Conservation (phyloP, 2,329 filamentous ascomycete species). For the Arachnopeziza araneosa region DNA sequence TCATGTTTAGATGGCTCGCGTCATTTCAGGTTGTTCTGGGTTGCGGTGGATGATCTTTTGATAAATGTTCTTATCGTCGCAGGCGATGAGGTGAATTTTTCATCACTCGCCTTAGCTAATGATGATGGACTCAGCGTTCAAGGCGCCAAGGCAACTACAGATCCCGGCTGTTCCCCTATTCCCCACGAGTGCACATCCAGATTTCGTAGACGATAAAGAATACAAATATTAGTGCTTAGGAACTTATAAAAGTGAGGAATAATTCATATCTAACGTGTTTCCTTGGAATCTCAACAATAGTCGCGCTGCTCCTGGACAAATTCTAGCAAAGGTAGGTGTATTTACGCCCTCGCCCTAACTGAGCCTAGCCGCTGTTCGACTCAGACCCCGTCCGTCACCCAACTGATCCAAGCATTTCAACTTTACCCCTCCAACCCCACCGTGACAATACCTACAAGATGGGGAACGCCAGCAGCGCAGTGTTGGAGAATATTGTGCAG, state of each 20-base stretch:
- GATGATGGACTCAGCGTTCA: neutral
- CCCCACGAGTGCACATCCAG: neutral
- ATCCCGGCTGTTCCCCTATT: neutral
- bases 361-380: too few relatives aligned
- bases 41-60: slow-evolving; percentile 24
- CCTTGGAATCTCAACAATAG: too few relatives aligned
- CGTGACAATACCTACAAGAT: slow-evolving; percentile 37
- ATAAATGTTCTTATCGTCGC: slow-evolving; percentile 14
- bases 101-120: neutral
- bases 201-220: too few relatives aligned
- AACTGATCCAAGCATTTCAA: neutral
- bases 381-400: neutral
- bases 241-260: too few relatives aligned
- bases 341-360: too few relatives aligned
- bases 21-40: slow-evolving; percentile 15
- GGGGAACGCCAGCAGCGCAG: slow-evolving; percentile 64
- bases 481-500: slow-evolving; percentile 94
- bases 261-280: too few relatives aligned
- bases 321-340: too few relatives aligned
- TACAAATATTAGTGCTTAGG: too few relatives aligned
- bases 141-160: neutral
- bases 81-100: neutral
- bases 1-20: slow-evolving; percentile 25
- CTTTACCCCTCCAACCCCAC: neutral
- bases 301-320: too few relatives aligned